Base-by-base conservation (phyloP, 208 protist genomes). In the Crithidia sp. region DNA sequence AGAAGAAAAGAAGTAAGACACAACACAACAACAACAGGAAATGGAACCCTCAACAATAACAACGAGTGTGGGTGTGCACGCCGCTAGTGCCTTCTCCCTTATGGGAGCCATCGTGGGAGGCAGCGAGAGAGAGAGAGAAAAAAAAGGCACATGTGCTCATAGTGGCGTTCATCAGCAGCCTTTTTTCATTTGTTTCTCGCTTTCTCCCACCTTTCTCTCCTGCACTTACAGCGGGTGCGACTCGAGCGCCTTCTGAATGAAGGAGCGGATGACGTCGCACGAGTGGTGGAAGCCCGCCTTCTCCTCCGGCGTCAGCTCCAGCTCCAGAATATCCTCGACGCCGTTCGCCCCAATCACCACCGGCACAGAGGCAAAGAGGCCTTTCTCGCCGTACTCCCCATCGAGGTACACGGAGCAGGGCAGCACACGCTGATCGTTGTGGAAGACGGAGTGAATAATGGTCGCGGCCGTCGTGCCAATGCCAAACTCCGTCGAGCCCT, bases 401-500 rank as follows among this genome's bases (percentile, higher is more conserved):
- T 77, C 56, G 13, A 86, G 74, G 66, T 84, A 67, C 65, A 86
- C 70, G 3, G 84, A 85, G 77, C 79, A 83, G 19, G 81, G 76
- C 47, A 88, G 59, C 16, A 86, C 77, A 17, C 81, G 81, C 47
- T 76, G 43, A 52, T 88, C 83, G 60, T 85, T 82, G 77, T 85
- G 79, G 36, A 89, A 74, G 56, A 85, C 65, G 10, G 77, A 77
- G 56, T 86, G 64, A 49, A 83, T 81, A 56, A 84, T 76, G 63
- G 81, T 80, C 5, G 72, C 73, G 39, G 76, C 76, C 2, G 84
- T 55, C 19, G 69, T 81, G 50, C 70, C 76, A 43, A 85, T 86
- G 68, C 77, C 84, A 44, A 84, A 86, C 62, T 86, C 79, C 44
- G 80, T 89, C n/a, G 80, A 86, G 50, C 75, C 81, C 61, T 85